Base-by-base conservation (phyloP, 805 yeast species). In the Cyberlindnera subsufficiens region DNA sequence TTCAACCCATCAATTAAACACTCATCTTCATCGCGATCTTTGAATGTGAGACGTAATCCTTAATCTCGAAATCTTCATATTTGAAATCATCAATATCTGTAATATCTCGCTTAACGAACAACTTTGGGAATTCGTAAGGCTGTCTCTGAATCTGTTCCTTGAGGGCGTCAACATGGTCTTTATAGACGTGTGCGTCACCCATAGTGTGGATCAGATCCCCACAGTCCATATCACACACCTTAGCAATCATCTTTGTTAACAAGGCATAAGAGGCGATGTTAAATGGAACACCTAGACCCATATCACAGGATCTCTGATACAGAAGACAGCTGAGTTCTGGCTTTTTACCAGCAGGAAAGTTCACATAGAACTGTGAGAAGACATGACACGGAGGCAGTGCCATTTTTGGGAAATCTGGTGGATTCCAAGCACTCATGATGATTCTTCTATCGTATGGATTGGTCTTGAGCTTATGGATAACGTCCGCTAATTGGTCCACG, bases 211-310 rank as follows among this genome's bases (percentile, higher is more conserved):
- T 77, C 54, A 93, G 88, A 54, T 90, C 97, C 34, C 98, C 98
- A 47, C 96, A 84, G 52, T 89, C 95, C 86, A 90, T 82, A 51
- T 78, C 96, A 35, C 89, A 89, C n/a, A 93, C 84, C 48, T 86
- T 87, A 2, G 99, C 99, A 50, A 93, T 84, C 97, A 93, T 91
- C 54, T 77, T 82, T 2, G 97, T 90, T 47, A 93, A 71, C 42
- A 93, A 69, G 0, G 99, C 96, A 60, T 93, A 93, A 0, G 97
- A 88, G 0, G 99, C 99, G 57, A 93, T 93, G 61, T 93, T 93
- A 65, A 93, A 93, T 1, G 99, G 99, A 18, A 93, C 98, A 13
- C 99, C 99, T n/a, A 93, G 75, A 0, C 99, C 99, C 96, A 93
- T 90, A 60, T 93, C 99, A 65, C 98, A 91, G n/a, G 96, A 86